Evolutionary conservation across 164 flowering plant genomes (phyloP), one percentile per base, ranked within the genome.

Genomic region (Dillenia suffruticosa): DNA sequence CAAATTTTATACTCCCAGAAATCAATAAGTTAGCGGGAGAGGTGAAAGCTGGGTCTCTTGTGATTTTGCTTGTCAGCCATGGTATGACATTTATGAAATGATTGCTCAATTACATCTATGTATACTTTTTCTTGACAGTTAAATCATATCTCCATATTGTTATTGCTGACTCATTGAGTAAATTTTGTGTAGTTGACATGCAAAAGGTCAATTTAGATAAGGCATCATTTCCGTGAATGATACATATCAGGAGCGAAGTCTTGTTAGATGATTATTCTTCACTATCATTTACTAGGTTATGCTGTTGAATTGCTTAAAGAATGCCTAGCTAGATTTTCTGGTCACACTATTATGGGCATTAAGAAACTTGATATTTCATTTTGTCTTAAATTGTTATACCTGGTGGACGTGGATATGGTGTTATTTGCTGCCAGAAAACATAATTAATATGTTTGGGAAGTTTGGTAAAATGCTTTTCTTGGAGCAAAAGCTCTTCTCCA

Each of bases 1-100:
- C 84, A 43, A 84, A 59, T 59, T 83, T 90, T 64, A 50, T 78
- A 62, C 85, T 90, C 44, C 97, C 97, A 63, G 92, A 88, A 61
- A 74, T 84, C 47, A 81, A 69, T 57, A 87, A 81, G 67, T 71
- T 90, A 59, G 77, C 80, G 44, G 68, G 66, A 56, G 87, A 87
- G 64, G 74, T 73, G 51, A 84, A 75, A 76, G 77, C 80, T 57
- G 79, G 83, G 9, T 77, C 83, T 66, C 81, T 88, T 57, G 56
- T 71, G 47, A 72, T 90, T 66, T 69, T 88, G 73, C 70, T 88
- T 72, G 73, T 90, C 68, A 84, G 82, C 78, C 77, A 74, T 74
- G 97, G 97, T 90, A 83, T 51, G 70, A 50, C 51, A 64, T 57
- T 61, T 47, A 16, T 59, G 14, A 24, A 56, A 24, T 69, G 22